These are phyloP conservation scores for Leonotis leonurus DNA, from an alignment of 257 asterid species.

Conservation along the genomic window DNA sequence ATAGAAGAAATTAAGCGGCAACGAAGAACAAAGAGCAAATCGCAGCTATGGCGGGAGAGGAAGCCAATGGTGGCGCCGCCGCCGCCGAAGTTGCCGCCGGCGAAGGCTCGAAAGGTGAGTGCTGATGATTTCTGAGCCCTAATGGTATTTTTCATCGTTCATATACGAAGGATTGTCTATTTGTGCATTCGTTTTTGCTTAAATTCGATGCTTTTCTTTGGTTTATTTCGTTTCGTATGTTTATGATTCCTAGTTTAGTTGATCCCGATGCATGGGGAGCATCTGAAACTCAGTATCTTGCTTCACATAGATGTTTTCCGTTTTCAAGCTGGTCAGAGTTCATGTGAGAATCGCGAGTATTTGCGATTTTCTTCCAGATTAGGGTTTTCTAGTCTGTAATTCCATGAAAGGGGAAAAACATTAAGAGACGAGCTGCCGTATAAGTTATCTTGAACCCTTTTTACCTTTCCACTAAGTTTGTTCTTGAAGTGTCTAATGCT, in stretches of 20 bases:
- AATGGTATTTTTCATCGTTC: neutral
- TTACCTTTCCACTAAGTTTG: neutral
- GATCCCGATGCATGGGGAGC: neutral
- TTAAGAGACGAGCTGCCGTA: constrained; percentile 45
- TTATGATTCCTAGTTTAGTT: neutral
- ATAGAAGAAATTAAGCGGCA: neutral
- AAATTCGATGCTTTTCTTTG: neutral
- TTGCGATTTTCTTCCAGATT: neutral
- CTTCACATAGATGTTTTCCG: neutral
- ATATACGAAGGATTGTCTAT: neutral
- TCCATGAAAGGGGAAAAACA: constrained; percentile 52
- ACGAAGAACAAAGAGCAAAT: neutral
- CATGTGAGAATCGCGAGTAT: neutral
- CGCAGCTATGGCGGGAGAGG: constrained; percentile 24
- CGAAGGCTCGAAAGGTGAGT: constrained; percentile 20
- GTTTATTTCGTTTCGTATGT: neutral
- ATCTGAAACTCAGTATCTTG: neutral
- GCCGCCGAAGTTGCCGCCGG: constrained; percentile 7
- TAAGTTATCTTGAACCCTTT: constrained; percentile 3
- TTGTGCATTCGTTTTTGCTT: neutral
- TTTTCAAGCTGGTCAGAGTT: neutral
- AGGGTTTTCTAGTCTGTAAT: constrained; percentile 47
- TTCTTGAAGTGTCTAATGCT: neutral
- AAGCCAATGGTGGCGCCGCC: constrained; percentile 18
- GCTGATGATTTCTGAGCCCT: neutral